Base-by-base conservation (phyloP, 371 early-diverging fungal species). In the Caulochytrium protostelioides region DNA sequence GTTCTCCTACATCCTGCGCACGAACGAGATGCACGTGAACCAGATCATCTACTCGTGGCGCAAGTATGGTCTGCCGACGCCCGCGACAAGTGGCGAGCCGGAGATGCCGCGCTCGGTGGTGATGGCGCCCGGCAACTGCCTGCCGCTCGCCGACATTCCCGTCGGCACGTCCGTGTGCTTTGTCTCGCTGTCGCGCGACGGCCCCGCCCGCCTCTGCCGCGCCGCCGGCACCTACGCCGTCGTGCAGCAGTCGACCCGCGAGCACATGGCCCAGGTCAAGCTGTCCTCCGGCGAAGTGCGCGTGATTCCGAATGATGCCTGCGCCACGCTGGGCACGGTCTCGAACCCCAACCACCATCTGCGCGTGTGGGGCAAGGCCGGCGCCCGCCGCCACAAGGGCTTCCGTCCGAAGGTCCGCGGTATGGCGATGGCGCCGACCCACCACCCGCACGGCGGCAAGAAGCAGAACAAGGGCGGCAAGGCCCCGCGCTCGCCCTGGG, bases 401-500 rank as follows among this genome's bases (percentile, higher is more conserved):
- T 72, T 75, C 49, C 68, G 97, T 43, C 98, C 99, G 26, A 74
- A 75, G 19, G 97, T 97, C 24, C 76, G 99, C 34, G 72, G 70
- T 82, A 84, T 94, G 55, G 97, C 98, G 27, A 89, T 89, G 91
- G 97, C 91, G 64, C 79, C 94, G n/a, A 65, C 69, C 35, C 94
- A 97, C 62, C 98, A 97, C 67, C 89, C 94, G 38, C 92, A 91
- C 57, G 98, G 98, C 63, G 98, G 99, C 72, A 97, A 97, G 69
- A 71, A 80, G 48, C 89, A 86, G 65, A 78, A 79, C 41, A 84
- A 86, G 72, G 91, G 97, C 61, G 76, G 72, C 48, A 76, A 80
- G 51, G 74, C 83, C 32, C 82, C 94, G 28, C 55, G 76, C 44
- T 79, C 82, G 33, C 87, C 87, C 24, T 90, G 92, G 91, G 92